A percentile compares a stretch with the other conserved stretches of the same genome.
These are phyloP conservation scores for Chlorella ohadii DNA, from an alignment of 139 green algal species.

Conservation along the genomic window DNA sequence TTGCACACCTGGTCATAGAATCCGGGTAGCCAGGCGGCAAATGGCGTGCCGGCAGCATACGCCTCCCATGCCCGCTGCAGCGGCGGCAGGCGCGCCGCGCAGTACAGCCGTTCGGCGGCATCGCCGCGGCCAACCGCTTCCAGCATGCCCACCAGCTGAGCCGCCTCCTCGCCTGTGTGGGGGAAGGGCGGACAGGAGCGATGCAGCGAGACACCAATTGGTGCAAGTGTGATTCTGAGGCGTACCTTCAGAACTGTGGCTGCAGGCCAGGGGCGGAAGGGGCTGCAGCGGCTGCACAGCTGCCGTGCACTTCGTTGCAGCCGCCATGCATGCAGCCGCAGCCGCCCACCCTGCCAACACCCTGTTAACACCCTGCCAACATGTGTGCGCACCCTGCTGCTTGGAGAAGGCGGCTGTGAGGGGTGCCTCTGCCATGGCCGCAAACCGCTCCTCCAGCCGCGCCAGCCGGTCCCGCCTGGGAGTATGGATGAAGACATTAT, in stretches of 20 bases:
- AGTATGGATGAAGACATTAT: too few species aligned
- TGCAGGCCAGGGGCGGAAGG: too few species aligned
- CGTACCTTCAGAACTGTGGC: too few species aligned
- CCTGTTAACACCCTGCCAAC: too few species aligned
- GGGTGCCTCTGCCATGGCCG: conserved; percentile 73
- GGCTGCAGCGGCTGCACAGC: too few species aligned
- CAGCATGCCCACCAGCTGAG: conserved; percentile 65
- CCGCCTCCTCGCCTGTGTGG: conserved; percentile 37
- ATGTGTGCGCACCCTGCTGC: conserved; percentile 24
- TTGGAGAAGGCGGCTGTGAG: conserved; percentile 75
- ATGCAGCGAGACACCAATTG: too few species aligned
- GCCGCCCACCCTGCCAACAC: too few species aligned
- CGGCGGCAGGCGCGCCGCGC: conserved; percentile 49
- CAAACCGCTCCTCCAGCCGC: conserved; percentile 84
- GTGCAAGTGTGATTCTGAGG: too few species aligned
- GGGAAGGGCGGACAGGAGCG: too few species aligned
- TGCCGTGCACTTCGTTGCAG: too few species aligned
- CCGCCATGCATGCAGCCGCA: too few species aligned
- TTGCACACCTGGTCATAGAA: conserved; percentile 69
- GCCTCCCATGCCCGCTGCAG: conserved; percentile 62
- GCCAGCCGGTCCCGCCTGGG: conserved; percentile 32
- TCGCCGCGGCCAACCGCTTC: conserved; percentile 56
- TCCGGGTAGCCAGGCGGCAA: conserved; percentile 64
- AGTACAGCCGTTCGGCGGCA: conserved; percentile 75
- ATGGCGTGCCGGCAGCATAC: conserved; percentile 37